A percentile compares a stretch with the other conserved stretches of the same genome.
phyloP scores from a whole-genome alignment of 306 rosid species.

The Clitoria ternatea region DNA sequence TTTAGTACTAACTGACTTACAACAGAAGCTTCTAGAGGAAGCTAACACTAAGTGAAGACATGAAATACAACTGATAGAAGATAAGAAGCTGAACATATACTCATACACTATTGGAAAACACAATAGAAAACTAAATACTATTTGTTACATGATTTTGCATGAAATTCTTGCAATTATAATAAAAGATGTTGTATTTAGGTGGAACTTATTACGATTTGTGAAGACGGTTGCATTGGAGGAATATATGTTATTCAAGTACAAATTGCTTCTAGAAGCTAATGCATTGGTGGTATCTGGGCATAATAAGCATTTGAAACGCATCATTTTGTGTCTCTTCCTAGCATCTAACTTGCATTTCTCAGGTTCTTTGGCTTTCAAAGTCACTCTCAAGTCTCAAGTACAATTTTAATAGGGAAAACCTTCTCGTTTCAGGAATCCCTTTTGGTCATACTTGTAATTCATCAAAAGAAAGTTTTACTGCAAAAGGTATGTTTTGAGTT shows the following conservation, averaged over 20 bases:
- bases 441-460: conserved; percentile 72
- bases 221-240: conserved; percentile 10
- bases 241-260: conserved; percentile 16
- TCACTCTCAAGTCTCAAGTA: conserved; percentile 27
- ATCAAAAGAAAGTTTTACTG: conserved; percentile 75
- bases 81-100: too few species aligned
- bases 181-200: conserved; percentile 9
- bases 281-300: conserved; percentile 12
- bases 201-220: conserved; percentile 14
- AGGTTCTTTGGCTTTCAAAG: conserved; percentile 38
- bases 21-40: too few species aligned
- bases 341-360: conserved; percentile 28
- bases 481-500: conserved; percentile 80
- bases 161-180: conserved; percentile 11
- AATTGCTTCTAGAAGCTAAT: conserved; percentile 22
- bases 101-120: too few species aligned
- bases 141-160: conserved; percentile 6
- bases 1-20: too few species aligned
- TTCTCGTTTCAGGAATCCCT: conserved; percentile 90
- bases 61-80: too few species aligned
- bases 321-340: conserved; percentile 16
- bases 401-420: conserved; percentile 49
- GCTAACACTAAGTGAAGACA: too few species aligned
- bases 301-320: conserved; percentile 23
- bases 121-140: conserved; percentile 8